phyloP scores from a whole-genome alignment of 495 filamentous ascomycete species.

The Annulohypoxylon stygium region DNA sequence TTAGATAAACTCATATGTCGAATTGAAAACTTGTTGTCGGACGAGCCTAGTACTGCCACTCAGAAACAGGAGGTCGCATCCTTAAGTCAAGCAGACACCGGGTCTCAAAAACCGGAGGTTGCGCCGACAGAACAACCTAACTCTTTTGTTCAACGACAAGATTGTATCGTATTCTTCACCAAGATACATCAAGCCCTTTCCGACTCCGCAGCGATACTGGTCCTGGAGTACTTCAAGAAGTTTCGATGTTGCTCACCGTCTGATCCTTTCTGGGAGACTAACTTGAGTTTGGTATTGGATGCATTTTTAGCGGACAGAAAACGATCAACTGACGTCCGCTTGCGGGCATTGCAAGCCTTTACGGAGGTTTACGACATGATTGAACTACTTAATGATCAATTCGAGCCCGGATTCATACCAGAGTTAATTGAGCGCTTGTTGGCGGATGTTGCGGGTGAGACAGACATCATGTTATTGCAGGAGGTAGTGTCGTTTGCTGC shows the following conservation, averaged over 20 bases:
- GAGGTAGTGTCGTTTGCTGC: slow-evolving; percentile 64
- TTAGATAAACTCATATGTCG: slow-evolving; percentile 54
- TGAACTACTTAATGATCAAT: slow-evolving; percentile 64
- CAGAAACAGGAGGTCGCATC: slow-evolving; percentile 62
- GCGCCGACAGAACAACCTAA: slow-evolving; percentile 39
- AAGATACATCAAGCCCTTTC: slow-evolving; percentile 68
- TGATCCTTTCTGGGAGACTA: slow-evolving; percentile 73
- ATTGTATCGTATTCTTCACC: slow-evolving; percentile 77
- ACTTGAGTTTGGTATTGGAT: slow-evolving; percentile 71
- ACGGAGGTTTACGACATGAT: slow-evolving; percentile 75
- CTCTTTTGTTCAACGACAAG: slow-evolving; percentile 69
- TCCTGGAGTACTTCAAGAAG: slow-evolving; percentile 71
- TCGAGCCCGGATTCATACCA: slow-evolving; percentile 59
- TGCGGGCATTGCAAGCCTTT: slow-evolving; percentile 74
- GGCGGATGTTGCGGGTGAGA: slow-evolving; percentile 65
- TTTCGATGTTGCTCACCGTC: slow-evolving; percentile 79
- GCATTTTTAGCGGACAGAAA: slow-evolving; percentile 74
- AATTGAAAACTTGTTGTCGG: slow-evolving; percentile 58
- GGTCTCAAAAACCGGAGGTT: slow-evolving; percentile 26
- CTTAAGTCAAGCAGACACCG: slow-evolving; percentile 14
- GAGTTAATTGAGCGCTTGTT: slow-evolving; percentile 62
- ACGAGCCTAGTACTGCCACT: slow-evolving; percentile 45
- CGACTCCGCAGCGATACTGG: slow-evolving; percentile 67
- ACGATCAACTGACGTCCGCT: slow-evolving; percentile 74
- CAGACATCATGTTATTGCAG: slow-evolving; percentile 65